Evolutionary conservation across 2,329 filamentous ascomycete species (phyloP).

Genomic region (Cercospora nicotianae): DNA sequence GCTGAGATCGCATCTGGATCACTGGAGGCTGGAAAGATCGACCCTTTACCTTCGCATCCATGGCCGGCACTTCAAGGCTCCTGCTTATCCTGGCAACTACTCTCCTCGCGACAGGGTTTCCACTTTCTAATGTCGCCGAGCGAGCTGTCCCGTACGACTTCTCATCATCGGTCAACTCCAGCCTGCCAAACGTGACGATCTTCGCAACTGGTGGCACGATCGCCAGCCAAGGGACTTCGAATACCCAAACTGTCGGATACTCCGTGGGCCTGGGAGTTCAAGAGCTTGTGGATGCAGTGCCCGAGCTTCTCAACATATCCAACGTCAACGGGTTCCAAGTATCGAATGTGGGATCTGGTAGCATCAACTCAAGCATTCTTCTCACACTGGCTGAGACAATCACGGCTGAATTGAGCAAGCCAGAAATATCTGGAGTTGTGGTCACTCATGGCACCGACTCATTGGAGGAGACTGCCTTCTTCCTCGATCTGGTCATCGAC

Average conservation of each 20-base stretch:
- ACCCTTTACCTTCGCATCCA: neutral
- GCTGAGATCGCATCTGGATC: neutral
- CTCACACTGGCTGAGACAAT: conserved; percentile 52
- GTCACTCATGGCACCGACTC: conserved; percentile 67
- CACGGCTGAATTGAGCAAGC: conserved; percentile 50
- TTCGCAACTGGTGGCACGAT: conserved; percentile 62
- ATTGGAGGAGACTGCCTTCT: conserved; percentile 64
- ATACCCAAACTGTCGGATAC: conserved; percentile 58
- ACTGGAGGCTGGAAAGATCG: neutral
- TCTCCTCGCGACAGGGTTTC: neutral
- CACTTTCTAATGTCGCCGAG: neutral
- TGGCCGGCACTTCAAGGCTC: neutral
- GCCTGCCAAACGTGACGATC: conserved; percentile 58
- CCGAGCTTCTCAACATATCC: conserved; percentile 55
- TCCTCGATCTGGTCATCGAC: conserved; percentile 59
- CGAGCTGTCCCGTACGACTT: conserved; percentile 17
- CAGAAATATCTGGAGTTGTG: conserved; percentile 51
- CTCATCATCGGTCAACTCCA: conserved; percentile 41
- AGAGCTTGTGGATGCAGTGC: conserved; percentile 56
- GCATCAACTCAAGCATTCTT: conserved; percentile 51
- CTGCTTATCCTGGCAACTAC: neutral
- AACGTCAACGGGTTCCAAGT: conserved; percentile 54
- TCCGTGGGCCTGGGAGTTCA: conserved; percentile 53
- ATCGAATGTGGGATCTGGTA: conserved; percentile 40
- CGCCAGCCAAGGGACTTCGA: conserved; percentile 53